A percentile compares a stretch with the other conserved stretches of the same genome.
Evolutionary conservation across 1,284 basidiomycete genomes (phyloP).

Genomic region (Vanrija humicola): DNA sequence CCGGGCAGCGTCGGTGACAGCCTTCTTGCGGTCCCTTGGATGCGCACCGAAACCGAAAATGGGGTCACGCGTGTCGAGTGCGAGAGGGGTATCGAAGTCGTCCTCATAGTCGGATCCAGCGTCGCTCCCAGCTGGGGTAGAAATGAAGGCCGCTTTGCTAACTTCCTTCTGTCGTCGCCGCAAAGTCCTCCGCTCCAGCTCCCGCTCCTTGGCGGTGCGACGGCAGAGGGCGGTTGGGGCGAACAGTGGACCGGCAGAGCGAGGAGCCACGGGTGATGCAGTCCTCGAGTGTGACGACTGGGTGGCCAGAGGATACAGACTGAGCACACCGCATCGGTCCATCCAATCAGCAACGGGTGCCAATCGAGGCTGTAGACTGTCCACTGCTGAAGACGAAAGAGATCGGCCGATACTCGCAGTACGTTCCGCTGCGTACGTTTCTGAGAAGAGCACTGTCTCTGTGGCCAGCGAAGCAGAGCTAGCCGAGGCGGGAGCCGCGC

Average conservation of each 20-base stretch:
- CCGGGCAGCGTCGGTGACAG: background rate
- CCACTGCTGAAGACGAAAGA: background rate
- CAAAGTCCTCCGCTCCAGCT: constrained; percentile 25
- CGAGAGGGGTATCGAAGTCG: background rate
- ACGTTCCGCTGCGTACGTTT: too few species aligned
- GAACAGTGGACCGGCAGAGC: constrained; percentile 34
- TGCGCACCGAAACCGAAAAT: background rate
- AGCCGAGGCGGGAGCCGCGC: background rate
- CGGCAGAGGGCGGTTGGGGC: constrained; percentile 29
- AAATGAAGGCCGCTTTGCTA: constrained; percentile 2
- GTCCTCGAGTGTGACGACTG: constrained; percentile 26
- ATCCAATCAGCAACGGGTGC: constrained; percentile 45
- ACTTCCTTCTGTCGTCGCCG: constrained; percentile 22
- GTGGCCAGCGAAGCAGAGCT: too few species aligned
- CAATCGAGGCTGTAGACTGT: constrained; percentile 15
- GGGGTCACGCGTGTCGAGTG: background rate
- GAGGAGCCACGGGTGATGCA: too few species aligned
- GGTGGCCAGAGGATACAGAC: constrained; percentile 44
- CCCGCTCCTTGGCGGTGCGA: constrained; percentile 26
- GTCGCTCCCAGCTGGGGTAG: constrained; percentile 16
- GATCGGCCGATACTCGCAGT: constrained; percentile 1
- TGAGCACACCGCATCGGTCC: constrained; percentile 40
- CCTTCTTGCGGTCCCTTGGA: background rate
- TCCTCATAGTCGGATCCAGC: constrained; percentile 18
- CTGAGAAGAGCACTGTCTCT: too few species aligned